Evolutionary conservation across 78 protist species (phyloP), one percentile per base, ranked within the genome.

Genomic region (Neovahlkampfia damariscottae): DNA sequence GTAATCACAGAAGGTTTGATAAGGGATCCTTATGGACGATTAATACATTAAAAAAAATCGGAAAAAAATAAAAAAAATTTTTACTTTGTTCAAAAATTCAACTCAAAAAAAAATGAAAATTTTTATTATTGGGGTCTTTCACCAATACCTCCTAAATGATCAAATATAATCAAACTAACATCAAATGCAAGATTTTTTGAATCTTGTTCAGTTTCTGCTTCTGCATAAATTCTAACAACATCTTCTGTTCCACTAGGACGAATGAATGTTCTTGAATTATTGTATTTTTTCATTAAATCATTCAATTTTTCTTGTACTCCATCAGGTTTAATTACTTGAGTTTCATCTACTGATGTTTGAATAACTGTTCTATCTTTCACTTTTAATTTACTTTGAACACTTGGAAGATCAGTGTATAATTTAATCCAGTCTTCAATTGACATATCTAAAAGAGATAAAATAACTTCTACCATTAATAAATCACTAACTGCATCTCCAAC

Each of bases 181-280:
- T 67, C 72, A 1, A 27, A 67, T 9, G 72, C 72, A 40, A 73
- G 72, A 31, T 2, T 62, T n/a, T 10, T 7, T 19, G 73, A 37
- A 36, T 50, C 10, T 19, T 58, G 73, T 27, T 36, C 78, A 34
- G 89, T 83, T 8, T 6, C 79, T 0, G 92, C 87, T 76, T 88
- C 92, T 0, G 92, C 92, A 79, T 88, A 88, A 3, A 88, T 80
- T n/a, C 92, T 84, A 58, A 88, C 92, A 2, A 78, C 78, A 36
- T 86, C 89, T 73, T 88, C 92, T 0, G 92, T 88, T 36, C 92
- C 92, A 8, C 86, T 79, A 8, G 92, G 92, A 1, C 92, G 82
- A 3, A 81, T 88, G 37, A 88, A 88, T 8, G 77, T 34, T 67
- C 91, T 82, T 0, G 79, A 82, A 5, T 27, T 0, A 74, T 4